Base-by-base conservation (phyloP, 306 rosid genomes). In the Senna siamea region DNA sequence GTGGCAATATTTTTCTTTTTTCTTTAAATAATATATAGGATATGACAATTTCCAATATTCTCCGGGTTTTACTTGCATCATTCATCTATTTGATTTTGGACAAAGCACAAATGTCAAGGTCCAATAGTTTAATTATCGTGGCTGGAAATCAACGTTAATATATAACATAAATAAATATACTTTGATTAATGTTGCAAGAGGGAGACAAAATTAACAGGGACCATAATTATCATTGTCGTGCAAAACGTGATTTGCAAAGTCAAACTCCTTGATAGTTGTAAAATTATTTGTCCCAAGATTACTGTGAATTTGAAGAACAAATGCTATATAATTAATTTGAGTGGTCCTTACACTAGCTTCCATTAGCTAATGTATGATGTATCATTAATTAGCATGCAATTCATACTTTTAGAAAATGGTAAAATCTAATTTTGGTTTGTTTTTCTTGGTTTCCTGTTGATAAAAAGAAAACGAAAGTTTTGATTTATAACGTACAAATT, bases 141-240 rank as follows among this genome's bases (percentile, higher is more conserved):
- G 5, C 26, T 57, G 17, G 12, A 40, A 53, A 60, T 48, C 43
- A 35, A 17, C 19, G 20, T 44, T 3, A 56, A 66, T 19, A 67
- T 76, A 7, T 5, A n/a, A n/a, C n/a, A n/a, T n/a, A 26, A 1
- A 26, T 26, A 34, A 19, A 19, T 17, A 22, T 65, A 13, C 7
- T 23, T 66, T 44, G 54, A 15, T 66, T 47, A 35, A 14, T 6
- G 52, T 35, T 30, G 26, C 7, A 61, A 37, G 68, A 34, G 50
- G 70, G 70, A 2, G 70, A 56, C 52, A 26, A 35, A 63, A 30
- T 46, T 77, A 69, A 34, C 69, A 58, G 54, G 59, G 70, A 74
- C 81, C 66, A 77, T 77, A 80, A 80, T 84, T 77, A 74, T 73
- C 41, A 69, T 54, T 67, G 50, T 8, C 52, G 19, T 50, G 66